A percentile compares a stretch with the other conserved stretches of the same genome.
Conservation (phyloP, 768 basidiomycete genomes). For the Tubosaeta brunneosetosa region DNA sequence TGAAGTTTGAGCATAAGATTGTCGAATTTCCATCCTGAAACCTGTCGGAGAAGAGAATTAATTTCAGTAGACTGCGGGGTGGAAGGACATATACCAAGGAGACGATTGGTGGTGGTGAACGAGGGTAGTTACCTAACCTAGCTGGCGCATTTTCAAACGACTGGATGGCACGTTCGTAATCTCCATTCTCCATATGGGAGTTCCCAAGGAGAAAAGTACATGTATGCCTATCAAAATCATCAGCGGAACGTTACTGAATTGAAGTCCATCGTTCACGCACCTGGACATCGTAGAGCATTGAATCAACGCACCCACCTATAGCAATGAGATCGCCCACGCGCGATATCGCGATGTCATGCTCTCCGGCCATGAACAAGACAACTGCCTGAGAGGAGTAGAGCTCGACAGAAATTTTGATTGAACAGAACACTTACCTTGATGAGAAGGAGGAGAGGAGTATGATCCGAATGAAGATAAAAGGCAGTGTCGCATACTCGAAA, state of each 20-base stretch:
- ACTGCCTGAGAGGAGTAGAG: background rate
- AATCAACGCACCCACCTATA: too few species aligned
- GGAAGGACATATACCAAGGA: background rate
- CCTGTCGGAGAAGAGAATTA: background rate
- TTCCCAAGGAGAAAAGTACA: background rate
- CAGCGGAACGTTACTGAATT: background rate
- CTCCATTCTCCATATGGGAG: background rate
- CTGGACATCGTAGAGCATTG: background rate
- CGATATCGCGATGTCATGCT: conserved; percentile 1
- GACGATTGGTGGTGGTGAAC: background rate
- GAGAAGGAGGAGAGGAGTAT: background rate
- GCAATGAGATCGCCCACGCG: background rate
- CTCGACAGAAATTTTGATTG: background rate
- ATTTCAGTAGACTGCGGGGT: background rate
- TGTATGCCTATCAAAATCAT: background rate
- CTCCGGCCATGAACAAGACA: conserved; percentile 3
- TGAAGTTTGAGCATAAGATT: background rate
- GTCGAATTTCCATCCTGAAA: background rate
- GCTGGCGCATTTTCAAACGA: background rate
- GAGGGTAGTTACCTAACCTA: background rate
- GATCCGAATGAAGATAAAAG: background rate
- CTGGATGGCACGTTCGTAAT: background rate
- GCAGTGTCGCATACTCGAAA: background rate
- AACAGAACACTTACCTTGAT: background rate
- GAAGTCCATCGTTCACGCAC: background rate